phyloP scores from a whole-genome alignment of 225 moss, liverwort and hornwort genomes.

The Bryoerythrophyllum caledonicum region DNA sequence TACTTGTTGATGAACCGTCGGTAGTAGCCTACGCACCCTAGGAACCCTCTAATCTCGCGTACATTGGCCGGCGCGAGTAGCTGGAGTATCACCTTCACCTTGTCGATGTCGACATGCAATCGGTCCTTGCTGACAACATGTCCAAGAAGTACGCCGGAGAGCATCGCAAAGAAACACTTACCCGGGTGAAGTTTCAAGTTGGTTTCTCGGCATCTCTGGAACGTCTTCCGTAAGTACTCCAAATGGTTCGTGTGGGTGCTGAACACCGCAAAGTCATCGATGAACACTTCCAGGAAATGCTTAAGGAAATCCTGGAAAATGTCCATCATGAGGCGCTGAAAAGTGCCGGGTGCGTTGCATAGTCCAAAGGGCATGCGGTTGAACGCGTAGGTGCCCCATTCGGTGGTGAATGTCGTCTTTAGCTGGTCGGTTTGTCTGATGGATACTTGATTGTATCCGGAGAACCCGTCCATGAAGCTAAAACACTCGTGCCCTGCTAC shows the following conservation, averaged over 20 bases:
- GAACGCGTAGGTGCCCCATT: too few species aligned
- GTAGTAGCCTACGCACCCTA: too few species aligned
- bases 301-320: too few species aligned
- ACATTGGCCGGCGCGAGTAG: too few species aligned
- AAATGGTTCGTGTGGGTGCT: background rate
- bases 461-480: background rate
- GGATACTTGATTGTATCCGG: constrained; percentile 13
- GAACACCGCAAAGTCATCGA: background rate
- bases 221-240: background rate
- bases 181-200: background rate
- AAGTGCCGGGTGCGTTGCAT: too few species aligned
- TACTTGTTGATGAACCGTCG: too few species aligned
- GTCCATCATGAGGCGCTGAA: too few species aligned
- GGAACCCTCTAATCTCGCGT: background rate
- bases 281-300: background rate
- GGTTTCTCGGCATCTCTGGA: background rate
- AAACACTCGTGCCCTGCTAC: constrained; percentile 7
- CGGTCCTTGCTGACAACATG: background rate
- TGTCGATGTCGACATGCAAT: too few species aligned
- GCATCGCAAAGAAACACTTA: background rate
- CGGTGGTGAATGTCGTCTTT: constrained; percentile 4
- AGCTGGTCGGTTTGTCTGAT: background rate
- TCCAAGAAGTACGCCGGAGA: background rate
- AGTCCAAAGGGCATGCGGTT: background rate
- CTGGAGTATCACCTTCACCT: too few species aligned